A percentile compares a stretch with the other conserved stretches of the same genome.
phyloP scores from a whole-genome alignment of 1,139 yeast genomes.

The Kazachstania sp. region DNA sequence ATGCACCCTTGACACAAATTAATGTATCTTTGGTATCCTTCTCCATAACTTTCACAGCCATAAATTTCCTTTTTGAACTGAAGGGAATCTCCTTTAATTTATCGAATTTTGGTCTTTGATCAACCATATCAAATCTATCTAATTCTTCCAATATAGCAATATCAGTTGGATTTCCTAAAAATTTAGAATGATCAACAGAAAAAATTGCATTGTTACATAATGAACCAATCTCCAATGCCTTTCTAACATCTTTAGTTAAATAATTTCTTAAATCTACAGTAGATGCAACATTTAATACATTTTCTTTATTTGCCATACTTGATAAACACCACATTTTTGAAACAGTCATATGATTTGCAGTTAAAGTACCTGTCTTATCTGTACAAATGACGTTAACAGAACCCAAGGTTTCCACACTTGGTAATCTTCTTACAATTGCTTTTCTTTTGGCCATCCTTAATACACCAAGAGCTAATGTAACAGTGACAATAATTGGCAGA shows the following conservation, averaged over 20 bases:
- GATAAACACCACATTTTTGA: slow-evolving; percentile 75
- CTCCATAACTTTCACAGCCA: slow-evolving; percentile 55
- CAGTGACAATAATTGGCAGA: slow-evolving; percentile 91
- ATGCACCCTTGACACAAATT: slow-evolving; percentile 80
- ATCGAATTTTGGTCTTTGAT: slow-evolving; percentile 43
- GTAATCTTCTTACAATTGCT: slow-evolving; percentile 87
- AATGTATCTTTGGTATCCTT: slow-evolving; percentile 47
- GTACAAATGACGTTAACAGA: slow-evolving; percentile 92
- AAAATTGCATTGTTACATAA: slow-evolving; percentile 74
- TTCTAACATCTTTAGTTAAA: slow-evolving; percentile 44
- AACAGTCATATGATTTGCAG: slow-evolving; percentile 90
- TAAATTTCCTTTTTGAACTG: slow-evolving; percentile 72
- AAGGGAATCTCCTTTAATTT: slow-evolving; percentile 74
- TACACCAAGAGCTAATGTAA: slow-evolving; percentile 89
- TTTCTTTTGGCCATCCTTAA: slow-evolving; percentile 88
- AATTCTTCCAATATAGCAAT: slow-evolving; percentile 76
- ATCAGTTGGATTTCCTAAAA: slow-evolving; percentile 89
- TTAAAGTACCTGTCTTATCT: slow-evolving; percentile 91
- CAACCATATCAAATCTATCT: slow-evolving; percentile 62
- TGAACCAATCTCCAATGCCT: slow-evolving; percentile 58
- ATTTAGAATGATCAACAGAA: slow-evolving; percentile 61
- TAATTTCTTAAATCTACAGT: slow-evolving; percentile 37
- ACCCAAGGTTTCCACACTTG: slow-evolving; percentile 92
- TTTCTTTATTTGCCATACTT: slow-evolving; percentile 45
- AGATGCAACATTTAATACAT: slow-evolving; percentile 35